Evolutionary conservation across 495 filamentous ascomycete species (phyloP).

Genomic region (Penicillium tannophilum): DNA sequence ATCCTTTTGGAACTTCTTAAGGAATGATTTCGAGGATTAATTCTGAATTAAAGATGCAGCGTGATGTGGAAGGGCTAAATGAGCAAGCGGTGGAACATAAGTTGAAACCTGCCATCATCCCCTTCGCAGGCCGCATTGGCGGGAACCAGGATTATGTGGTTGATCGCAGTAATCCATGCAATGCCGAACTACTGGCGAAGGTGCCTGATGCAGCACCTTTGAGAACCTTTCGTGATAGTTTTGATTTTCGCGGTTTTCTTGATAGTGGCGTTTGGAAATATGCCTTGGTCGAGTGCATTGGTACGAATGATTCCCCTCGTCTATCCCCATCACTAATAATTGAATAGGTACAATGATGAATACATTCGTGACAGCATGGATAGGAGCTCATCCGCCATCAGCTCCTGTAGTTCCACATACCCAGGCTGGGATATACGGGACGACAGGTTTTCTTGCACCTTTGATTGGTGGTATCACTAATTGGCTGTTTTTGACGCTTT

Average conservation of each 20-base stretch:
- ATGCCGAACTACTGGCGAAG: constrained; percentile 23
- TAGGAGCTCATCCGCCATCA: no score
- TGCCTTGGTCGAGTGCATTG: constrained; percentile 30
- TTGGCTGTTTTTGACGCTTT: constrained; percentile 38
- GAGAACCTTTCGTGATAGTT: constrained; percentile 26
- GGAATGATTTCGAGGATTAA: no score
- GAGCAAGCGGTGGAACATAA: no score
- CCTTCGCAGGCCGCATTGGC: constrained; percentile 45
- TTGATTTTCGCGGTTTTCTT: constrained; percentile 28
- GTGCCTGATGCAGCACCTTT: constrained; percentile 38
- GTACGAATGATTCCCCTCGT: constrained; percentile 1
- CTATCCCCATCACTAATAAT: no score
- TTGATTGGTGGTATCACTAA: constrained; percentile 35
- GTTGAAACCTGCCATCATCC: constrained; percentile 1
- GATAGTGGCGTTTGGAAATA: constrained; percentile 37
- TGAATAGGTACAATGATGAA: no score
- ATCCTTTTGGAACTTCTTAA: no score
- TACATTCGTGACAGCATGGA: no score
- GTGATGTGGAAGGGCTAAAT: no score
- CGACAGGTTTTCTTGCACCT: no score
- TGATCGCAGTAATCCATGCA: constrained; percentile 26
- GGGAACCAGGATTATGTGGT: constrained; percentile 41
- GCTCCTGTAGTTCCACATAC: no score
- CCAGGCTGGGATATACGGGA: no score
- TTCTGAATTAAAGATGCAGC: no score